Percentiles rank a stretch among this genome's conserved stretches.
These are phyloP conservation scores for Epichloe hybrida DNA, from an alignment of 2,329 filamentous ascomycete genomes.

Conservation along the genomic window DNA sequence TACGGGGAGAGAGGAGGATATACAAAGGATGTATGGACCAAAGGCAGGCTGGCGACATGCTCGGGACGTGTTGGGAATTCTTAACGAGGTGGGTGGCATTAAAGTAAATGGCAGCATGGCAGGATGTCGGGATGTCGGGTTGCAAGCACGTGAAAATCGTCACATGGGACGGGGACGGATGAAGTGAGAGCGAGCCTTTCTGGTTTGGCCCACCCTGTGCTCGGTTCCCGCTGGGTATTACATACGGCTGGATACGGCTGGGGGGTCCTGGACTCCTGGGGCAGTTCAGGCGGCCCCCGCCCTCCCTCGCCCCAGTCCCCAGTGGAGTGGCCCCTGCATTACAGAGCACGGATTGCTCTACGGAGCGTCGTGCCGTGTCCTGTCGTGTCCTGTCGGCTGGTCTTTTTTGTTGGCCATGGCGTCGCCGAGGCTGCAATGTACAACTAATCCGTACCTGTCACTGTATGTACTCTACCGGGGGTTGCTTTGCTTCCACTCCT, in stretches of 20 bases:
- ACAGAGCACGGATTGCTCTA: no score
- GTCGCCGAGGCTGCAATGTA: background rate
- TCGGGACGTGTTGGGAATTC: conserved; percentile 4
- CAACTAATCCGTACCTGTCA: background rate
- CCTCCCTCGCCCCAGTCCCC: no score
- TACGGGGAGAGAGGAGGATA: background rate
- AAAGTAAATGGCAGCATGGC: conserved; percentile 1
- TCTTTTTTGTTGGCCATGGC: background rate
- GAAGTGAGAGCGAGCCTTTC: background rate
- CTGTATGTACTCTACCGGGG: no score
- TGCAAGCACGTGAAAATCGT: conserved; percentile 6
- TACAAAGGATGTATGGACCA: background rate
- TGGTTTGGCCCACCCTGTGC: no score
- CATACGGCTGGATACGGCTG: no score
- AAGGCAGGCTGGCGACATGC: conserved; percentile 2
- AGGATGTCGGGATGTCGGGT: conserved; percentile 2
- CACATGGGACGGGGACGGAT: conserved; percentile 4
- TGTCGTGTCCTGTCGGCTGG: no score
- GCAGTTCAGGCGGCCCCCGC: no score
- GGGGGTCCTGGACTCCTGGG: no score
- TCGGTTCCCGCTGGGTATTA: no score
- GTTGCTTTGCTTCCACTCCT: no score
- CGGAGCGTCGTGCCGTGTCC: no score
- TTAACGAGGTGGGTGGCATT: conserved; percentile 2
- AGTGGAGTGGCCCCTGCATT: no score